Evolutionary conservation across 179 eudicot species (phyloP).

Genomic region (Nepenthes alata): DNA sequence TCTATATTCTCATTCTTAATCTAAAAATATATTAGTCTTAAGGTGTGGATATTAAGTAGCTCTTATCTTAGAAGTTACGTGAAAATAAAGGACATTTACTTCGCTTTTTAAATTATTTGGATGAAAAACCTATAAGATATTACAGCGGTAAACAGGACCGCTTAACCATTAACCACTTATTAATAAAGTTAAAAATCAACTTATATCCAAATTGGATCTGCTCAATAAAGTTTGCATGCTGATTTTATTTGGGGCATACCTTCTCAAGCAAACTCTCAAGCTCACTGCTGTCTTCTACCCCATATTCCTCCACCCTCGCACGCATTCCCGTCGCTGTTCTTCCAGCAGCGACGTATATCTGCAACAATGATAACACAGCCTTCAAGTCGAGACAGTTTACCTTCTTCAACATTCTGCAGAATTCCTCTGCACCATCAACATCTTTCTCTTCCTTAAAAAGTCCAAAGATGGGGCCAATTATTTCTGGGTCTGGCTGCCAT

Average conservation of each 20-base stretch:
- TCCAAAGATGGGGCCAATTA: slow-evolving; percentile 15
- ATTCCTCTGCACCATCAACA: slow-evolving; percentile 42
- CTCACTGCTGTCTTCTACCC: slow-evolving; percentile 28
- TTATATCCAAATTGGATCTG: too few relatives aligned
- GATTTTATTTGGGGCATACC: slow-evolving; percentile 14
- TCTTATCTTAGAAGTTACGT: too few relatives aligned
- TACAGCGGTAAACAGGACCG: too few relatives aligned
- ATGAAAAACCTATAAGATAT: too few relatives aligned
- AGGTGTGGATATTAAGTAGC: too few relatives aligned
- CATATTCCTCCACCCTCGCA: slow-evolving; percentile 39
- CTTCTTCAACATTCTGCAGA: slow-evolving; percentile 32
- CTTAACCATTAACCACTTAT: too few relatives aligned
- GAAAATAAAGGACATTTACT: too few relatives aligned
- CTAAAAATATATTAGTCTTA: too few relatives aligned
- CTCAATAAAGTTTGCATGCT: too few relatives aligned
- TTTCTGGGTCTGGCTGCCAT: slow-evolving; percentile 22
- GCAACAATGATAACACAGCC: slow-evolving; percentile 33
- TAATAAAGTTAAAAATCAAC: too few relatives aligned
- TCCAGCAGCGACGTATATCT: slow-evolving; percentile 44
- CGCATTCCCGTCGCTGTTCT: slow-evolving; percentile 29
- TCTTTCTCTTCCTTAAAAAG: slow-evolving; percentile 35
- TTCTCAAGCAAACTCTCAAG: slow-evolving; percentile 30
- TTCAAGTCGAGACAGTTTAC: slow-evolving; percentile 24
- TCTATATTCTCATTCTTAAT: too few relatives aligned
- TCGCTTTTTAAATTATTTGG: too few relatives aligned